These are phyloP conservation scores for Cystobasidium sp. DNA, from an alignment of 1,284 basidiomycete species.

Conservation along the genomic window DNA sequence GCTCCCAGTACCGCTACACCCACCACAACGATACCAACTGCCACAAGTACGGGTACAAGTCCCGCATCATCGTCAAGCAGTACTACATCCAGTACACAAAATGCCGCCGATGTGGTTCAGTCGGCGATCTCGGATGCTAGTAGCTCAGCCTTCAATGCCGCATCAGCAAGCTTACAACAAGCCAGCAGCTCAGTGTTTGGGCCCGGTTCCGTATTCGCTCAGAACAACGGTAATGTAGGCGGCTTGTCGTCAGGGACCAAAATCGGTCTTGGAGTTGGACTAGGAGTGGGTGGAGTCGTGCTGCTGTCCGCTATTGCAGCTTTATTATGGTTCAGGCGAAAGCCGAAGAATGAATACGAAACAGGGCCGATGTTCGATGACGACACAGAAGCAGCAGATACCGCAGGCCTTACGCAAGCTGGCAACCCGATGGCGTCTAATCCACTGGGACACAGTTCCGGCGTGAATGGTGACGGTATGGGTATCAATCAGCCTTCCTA, in stretches of 20 bases:
- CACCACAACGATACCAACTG: not conserved
- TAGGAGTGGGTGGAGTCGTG: conserved; percentile 20
- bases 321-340: conserved; percentile 6
- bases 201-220: conserved; percentile 25
- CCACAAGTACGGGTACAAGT: conserved; percentile 1
- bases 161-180: conserved; percentile 16
- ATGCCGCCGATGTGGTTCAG: conserved; percentile 7
- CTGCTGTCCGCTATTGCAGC: conserved; percentile 3
- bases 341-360: not conserved
- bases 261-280: conserved; percentile 31
- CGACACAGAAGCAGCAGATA: conserved; percentile 7
- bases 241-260: conserved; percentile 27
- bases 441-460: not conserved
- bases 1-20: not conserved
- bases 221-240: conserved; percentile 19
- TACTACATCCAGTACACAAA: not conserved
- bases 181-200: conserved; percentile 36
- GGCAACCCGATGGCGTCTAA: not conserved
- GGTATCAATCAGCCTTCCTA: not conserved
- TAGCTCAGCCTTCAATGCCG: conserved; percentile 27
- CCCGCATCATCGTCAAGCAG: not conserved
- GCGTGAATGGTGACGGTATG: not conserved
- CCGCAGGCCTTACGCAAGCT: not conserved
- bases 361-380: conserved; percentile 16
- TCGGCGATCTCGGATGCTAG: conserved; percentile 14